phyloP scores from a whole-genome alignment of 2,329 filamentous ascomycete species.

The Aspergillus tubingensis region DNA sequence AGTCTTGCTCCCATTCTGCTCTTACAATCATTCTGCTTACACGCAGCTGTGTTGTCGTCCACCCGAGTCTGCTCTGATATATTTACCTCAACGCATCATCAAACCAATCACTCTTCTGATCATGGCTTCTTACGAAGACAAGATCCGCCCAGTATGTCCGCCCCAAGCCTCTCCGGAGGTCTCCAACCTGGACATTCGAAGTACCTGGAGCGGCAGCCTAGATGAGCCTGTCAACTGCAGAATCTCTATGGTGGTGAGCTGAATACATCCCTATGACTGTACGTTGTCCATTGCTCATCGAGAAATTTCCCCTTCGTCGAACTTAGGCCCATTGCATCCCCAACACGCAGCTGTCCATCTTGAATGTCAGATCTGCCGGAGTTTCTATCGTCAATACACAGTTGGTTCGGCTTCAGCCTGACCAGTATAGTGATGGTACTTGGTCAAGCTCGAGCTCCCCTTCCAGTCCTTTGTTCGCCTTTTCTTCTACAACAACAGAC shows the following conservation, averaged over 20 bases:
- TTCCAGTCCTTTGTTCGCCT: slow-evolving; percentile 24
- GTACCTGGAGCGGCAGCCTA: slow-evolving; percentile 34
- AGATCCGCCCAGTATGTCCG: background rate
- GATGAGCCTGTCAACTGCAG: slow-evolving; percentile 27
- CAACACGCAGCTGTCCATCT: slow-evolving; percentile 23
- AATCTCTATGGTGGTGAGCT: slow-evolving; percentile 34
- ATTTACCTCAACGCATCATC: background rate
- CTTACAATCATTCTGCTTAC: background rate
- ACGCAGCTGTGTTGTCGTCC: background rate
- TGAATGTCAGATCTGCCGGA: slow-evolving; percentile 19
- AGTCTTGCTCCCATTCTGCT: background rate
- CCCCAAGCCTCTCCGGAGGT: slow-evolving; percentile 20
- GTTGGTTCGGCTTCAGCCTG: slow-evolving; percentile 10
- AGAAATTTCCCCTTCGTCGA: background rate
- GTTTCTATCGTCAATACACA: slow-evolving; percentile 18
- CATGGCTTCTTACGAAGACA: slow-evolving; percentile 5
- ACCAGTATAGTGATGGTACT: slow-evolving; percentile 5
- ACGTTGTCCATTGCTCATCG: background rate
- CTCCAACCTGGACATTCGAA: slow-evolving; percentile 33
- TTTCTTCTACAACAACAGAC: slow-evolving; percentile 7
- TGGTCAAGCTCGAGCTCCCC: slow-evolving; percentile 9
- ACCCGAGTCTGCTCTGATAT: background rate
- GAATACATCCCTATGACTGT: background rate
- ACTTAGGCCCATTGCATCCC: slow-evolving; percentile 29
- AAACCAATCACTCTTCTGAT: background rate